phyloP scores from a whole-genome alignment of 352 stramenopile genomes.

The Thalassiosira mediterranea region DNA sequence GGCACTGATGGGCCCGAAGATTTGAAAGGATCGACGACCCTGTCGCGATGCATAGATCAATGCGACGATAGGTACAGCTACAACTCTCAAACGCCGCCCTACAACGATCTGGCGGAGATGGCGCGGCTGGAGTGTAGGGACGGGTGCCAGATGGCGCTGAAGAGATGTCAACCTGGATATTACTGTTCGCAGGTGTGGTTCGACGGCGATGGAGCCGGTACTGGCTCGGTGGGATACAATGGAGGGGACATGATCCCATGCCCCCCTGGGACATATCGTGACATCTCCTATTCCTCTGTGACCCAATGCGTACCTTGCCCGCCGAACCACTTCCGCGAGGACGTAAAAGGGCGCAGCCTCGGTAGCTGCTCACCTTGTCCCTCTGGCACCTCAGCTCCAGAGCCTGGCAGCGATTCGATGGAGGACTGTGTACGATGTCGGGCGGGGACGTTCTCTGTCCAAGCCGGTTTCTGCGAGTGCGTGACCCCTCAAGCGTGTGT shows the following conservation, averaged over 20 bases:
- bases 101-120: slow-evolving; percentile 27
- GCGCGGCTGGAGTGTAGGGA: slow-evolving; percentile 53
- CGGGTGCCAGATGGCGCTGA: slow-evolving; percentile 57
- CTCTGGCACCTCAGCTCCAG: slow-evolving; percentile 31
- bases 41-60: not conserved
- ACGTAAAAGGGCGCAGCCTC: slow-evolving; percentile 49
- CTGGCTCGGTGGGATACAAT: not conserved
- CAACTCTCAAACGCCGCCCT: not conserved
- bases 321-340: slow-evolving; percentile 45
- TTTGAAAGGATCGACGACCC: not conserved
- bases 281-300: slow-evolving; percentile 45
- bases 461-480: slow-evolving; percentile 34
- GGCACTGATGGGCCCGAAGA: no score
- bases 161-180: slow-evolving; percentile 50
- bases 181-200: slow-evolving; percentile 48
- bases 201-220: slow-evolving; percentile 10
- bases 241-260: slow-evolving; percentile 53
- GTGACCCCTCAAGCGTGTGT: slow-evolving; percentile 45
- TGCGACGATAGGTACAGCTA: slow-evolving; percentile 1
- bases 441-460: slow-evolving; percentile 41
- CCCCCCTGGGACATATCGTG: slow-evolving; percentile 49
- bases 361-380: slow-evolving; percentile 45
- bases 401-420: slow-evolving; percentile 25
- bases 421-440: slow-evolving; percentile 49
- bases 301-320: slow-evolving; percentile 46